Base-by-base conservation (phyloP, 495 filamentous ascomycete species). In the Podospora pseudoanserina region DNA sequence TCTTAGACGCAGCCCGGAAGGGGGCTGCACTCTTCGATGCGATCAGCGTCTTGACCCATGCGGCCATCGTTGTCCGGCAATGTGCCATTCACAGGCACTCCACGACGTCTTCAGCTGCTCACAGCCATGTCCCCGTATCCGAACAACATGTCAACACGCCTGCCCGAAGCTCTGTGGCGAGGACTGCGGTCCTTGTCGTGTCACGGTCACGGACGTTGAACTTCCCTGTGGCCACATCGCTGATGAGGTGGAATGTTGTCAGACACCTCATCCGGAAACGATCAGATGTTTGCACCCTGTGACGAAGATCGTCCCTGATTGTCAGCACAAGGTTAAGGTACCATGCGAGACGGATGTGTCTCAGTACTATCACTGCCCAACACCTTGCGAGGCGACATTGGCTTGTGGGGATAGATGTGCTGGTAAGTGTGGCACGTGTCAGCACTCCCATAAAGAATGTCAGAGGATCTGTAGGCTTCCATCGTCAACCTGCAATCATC, bases 11-110 rank as follows among this genome's bases (percentile, higher is more conserved):
- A 80, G 88, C 1, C 92, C 92, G 0, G 91, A 94, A 74, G 90
- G 90, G 57, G 91, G 92, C 5, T 95, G 92, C 70, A 73, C 76
- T 65, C 74, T 84, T 19, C 81, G 70, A 16, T 96, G 92, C 68
- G 80, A 78, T 5, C 77, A 82, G 64, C 80, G 88, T 39, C 82
- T 94, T n/a, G 34, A 64, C 9, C 34, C 69, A 0, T 94, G 92
- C 71, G 92, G 92, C 0, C 91, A 95, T 79, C 72, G 83, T 0
- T 96, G 92, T 73, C 73, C 78, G 23, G 85, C 84, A 34, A 87
- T 85, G 72, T 94, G 91, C 70, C 92, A 96, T 78, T 88, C 91
- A 0, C 75, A 86, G 4, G 32, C 81, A 1, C 77, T 94, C 11
- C 92, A 94, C 71, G 75, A 86, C 15, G 86, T 84, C 4, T 84